Evolutionary conservation across 768 basidiomycete species (phyloP).

Genomic region (Leccinum uliginosum): DNA sequence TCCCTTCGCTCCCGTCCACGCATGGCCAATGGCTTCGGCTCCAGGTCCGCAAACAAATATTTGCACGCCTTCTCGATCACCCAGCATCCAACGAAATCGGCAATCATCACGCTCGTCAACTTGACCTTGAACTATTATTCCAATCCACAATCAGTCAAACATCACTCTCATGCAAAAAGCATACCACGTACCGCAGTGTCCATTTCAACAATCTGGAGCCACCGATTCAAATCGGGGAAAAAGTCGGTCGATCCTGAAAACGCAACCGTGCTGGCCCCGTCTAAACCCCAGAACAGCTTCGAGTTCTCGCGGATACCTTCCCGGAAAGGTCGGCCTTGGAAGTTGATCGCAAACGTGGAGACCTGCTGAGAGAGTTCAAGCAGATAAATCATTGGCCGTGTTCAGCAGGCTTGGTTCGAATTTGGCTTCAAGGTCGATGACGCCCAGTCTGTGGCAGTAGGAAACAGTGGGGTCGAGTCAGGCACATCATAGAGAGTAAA

Average conservation of each 20-base stretch:
- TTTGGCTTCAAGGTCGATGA: conserved; percentile 91
- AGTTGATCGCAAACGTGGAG: conserved; percentile 98
- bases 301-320: conserved; percentile 96
- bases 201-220: conserved; percentile 98
- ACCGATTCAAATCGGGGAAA: conserved; percentile 90
- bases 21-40: conserved; percentile 81
- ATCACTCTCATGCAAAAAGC: background rate
- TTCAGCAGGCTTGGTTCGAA: conserved; percentile 94
- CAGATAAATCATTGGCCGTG: conserved; percentile 94
- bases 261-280: conserved; percentile 86
- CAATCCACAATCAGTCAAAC: background rate
- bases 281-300: conserved; percentile 88
- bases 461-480: background rate
- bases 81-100: conserved; percentile 89
- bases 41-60: conserved; percentile 78
- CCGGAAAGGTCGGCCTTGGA: conserved; percentile 97
- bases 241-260: conserved; percentile 93
- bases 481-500: background rate
- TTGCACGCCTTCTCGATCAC: conserved; percentile 81
- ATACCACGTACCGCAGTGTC: conserved; percentile 48
- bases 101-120: conserved; percentile 75
- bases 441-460: conserved; percentile 46
- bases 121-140: conserved; percentile 70
- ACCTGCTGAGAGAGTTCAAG: conserved; percentile 96
- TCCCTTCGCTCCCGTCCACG: conserved; percentile 80